phyloP scores from a whole-genome alignment of 345 rosid species.

The Mercurialis annua region DNA sequence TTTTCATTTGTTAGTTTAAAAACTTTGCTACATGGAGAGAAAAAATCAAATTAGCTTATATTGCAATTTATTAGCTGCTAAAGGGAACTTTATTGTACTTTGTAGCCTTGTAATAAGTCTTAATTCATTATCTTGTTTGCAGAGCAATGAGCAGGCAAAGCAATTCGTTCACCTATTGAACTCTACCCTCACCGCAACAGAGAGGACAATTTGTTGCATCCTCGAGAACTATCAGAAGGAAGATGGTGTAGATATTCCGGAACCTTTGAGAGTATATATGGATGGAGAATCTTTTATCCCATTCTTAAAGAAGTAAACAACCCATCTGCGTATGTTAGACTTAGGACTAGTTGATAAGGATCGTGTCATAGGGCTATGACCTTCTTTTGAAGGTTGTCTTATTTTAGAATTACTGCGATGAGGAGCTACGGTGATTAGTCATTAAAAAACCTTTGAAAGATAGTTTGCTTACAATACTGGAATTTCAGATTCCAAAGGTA shows the following conservation, averaged over 20 bases:
- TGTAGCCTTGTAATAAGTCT: too few species aligned
- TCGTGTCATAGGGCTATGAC: too few species aligned
- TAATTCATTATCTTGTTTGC: constrained; percentile 16
- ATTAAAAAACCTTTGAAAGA: too few species aligned
- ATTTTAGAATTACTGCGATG: too few species aligned
- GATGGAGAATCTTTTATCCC: constrained; percentile 71
- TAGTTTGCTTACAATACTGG: too few species aligned
- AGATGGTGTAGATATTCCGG: constrained; percentile 80
- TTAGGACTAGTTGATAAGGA: too few species aligned
- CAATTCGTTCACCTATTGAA: constrained; percentile 85
- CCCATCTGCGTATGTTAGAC: too few species aligned
- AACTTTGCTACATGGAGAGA: neutral
- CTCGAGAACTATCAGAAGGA: constrained; percentile 88
- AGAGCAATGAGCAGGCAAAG: constrained; percentile 76
- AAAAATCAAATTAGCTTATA: neutral
- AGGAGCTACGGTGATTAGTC: too few species aligned
- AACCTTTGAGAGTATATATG: constrained; percentile 58
- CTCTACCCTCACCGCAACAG: constrained; percentile 91
- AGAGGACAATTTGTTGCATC: constrained; percentile 92
- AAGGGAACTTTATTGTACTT: too few species aligned
- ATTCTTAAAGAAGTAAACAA: constrained; percentile 52
- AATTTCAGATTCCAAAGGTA: too few species aligned
- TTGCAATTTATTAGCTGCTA: too few species aligned
- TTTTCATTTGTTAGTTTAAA: neutral
- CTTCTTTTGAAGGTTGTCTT: too few species aligned